These are phyloP conservation scores for Lachancea cidri DNA, from an alignment of 805 yeast species.

Conservation along the genomic window DNA sequence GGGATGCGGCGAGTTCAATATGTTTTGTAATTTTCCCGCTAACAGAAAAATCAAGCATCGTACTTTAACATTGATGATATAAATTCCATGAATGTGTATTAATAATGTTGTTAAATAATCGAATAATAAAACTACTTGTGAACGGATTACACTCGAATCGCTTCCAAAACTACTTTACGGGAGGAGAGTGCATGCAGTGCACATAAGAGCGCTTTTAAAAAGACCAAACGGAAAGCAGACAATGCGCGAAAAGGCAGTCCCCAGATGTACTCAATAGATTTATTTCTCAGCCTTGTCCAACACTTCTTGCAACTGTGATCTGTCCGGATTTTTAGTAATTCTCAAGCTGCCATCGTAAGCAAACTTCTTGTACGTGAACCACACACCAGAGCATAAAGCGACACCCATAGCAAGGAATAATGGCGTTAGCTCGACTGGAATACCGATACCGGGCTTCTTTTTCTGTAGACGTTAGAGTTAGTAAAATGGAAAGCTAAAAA, in stretches of 20 bases:
- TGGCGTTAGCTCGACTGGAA: slow-evolving; percentile 57
- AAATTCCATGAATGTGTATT: neutral
- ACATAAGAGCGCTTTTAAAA: too few relatives aligned
- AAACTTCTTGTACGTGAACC: slow-evolving; percentile 48
- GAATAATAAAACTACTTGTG: neutral
- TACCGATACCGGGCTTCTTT: slow-evolving; percentile 32
- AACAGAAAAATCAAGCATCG: too few relatives aligned
- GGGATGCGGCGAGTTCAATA: too few relatives aligned
- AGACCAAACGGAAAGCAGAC: too few relatives aligned
- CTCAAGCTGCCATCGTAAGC: slow-evolving; percentile 45
- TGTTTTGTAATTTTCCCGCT: too few relatives aligned
- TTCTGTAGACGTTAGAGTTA: slow-evolving; percentile 24
- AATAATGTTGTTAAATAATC: neutral
- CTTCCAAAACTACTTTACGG: too few relatives aligned
- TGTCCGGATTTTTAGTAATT: slow-evolving; percentile 45
- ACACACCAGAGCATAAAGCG: slow-evolving; percentile 46
- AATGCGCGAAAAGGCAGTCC: neutral
- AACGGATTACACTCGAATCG: too few relatives aligned
- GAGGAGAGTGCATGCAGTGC: too few relatives aligned
- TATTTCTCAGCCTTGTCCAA: slow-evolving; percentile 13
- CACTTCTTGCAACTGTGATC: slow-evolving; percentile 30
- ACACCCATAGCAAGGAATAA: slow-evolving; percentile 52
- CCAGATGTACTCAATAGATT: too few relatives aligned
- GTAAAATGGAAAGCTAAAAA: neutral
- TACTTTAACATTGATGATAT: too few relatives aligned